These are phyloP conservation scores for Leishmania martiniquensis DNA, from an alignment of 208 protist genomes.

Conservation along the genomic window DNA sequence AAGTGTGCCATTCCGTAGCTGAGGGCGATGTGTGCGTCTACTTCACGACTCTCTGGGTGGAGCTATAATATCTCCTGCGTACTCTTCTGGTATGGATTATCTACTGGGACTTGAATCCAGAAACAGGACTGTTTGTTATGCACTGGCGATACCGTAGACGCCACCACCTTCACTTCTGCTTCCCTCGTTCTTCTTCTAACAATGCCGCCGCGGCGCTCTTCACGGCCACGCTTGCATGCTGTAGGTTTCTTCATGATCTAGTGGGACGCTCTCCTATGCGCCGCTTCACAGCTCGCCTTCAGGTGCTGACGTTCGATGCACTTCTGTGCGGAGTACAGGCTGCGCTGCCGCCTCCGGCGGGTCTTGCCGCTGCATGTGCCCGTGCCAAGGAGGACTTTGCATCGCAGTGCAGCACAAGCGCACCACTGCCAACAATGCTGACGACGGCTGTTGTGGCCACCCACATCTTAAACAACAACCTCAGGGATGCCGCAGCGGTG, in stretches of 20 bases:
- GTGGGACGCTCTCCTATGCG: conserved; percentile 23
- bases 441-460: conserved; percentile 37
- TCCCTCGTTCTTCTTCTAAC: neutral
- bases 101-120: neutral
- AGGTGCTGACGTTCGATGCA: conserved; percentile 56
- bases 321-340: conserved; percentile 50
- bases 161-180: neutral
- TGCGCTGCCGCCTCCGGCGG: conserved; percentile 11
- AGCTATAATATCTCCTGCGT: neutral
- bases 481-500: conserved; percentile 42
- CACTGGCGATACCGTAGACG: too few relatives aligned
- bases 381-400: conserved; percentile 22
- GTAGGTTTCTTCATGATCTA: conserved; percentile 1
- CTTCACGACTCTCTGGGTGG: neutral
- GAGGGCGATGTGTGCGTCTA: neutral
- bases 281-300: conserved; percentile 30
- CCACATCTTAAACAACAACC: conserved; percentile 28
- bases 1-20: neutral
- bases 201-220: neutral
- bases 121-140: neutral
- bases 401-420: conserved; percentile 35
- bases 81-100: neutral
- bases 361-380: conserved; percentile 9
- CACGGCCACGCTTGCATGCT: neutral
- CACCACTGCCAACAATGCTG: conserved; percentile 58